phyloP scores from a whole-genome alignment of 179 eudicot genomes.

The Silene vulgaris region DNA sequence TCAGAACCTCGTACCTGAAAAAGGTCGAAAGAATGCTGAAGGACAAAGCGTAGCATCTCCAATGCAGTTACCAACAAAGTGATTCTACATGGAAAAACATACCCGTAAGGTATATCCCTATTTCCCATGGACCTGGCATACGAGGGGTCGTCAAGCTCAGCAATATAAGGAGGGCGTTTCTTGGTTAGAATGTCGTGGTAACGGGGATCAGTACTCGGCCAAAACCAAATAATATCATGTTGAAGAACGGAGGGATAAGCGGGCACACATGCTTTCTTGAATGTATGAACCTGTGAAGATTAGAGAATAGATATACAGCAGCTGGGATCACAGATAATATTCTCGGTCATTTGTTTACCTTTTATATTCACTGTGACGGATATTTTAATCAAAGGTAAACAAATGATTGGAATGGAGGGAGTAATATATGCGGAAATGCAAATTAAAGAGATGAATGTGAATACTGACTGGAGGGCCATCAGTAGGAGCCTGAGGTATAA shows the following conservation, averaged over 20 bases:
- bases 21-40: neutral
- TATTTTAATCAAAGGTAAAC: too few relatives aligned
- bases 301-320: neutral
- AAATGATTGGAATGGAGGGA: too few relatives aligned
- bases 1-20: slow-evolving; percentile 72
- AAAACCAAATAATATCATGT: slow-evolving; percentile 81
- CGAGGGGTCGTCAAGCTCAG: slow-evolving; percentile 79
- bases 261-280: slow-evolving; percentile 67
- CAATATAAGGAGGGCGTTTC: slow-evolving; percentile 62
- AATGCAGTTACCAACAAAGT: neutral
- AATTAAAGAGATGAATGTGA: neutral
- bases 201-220: slow-evolving; percentile 67
- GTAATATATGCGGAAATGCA: neutral
- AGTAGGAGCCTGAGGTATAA: slow-evolving; percentile 73
- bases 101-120: slow-evolving; percentile 81
- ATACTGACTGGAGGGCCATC: slow-evolving; percentile 66
- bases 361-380: too few relatives aligned
- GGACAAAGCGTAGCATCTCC: neutral
- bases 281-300: slow-evolving; percentile 53
- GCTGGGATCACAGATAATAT: too few relatives aligned
- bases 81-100: slow-evolving; percentile 5
- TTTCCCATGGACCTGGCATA: slow-evolving; percentile 45
- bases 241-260: slow-evolving; percentile 71
- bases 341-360: too few relatives aligned
- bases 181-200: slow-evolving; percentile 44